phyloP scores from a whole-genome alignment of 1,139 yeast genomes.

The Wickerhamiella infanticola region DNA sequence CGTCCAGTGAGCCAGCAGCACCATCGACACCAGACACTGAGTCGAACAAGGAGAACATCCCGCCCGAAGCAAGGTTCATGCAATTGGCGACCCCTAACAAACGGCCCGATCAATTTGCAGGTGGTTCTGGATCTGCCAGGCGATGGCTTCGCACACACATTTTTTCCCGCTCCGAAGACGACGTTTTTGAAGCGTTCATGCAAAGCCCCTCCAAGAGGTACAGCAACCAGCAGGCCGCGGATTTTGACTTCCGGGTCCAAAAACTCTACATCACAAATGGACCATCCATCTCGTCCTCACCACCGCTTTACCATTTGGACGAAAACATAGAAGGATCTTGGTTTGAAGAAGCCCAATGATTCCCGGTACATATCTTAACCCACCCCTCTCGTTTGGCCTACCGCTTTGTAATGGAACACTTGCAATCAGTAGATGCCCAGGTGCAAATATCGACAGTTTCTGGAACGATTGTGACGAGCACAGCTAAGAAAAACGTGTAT shows the following conservation, averaged over 20 bases:
- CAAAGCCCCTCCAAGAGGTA: slow-evolving; percentile 18
- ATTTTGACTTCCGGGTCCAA: slow-evolving; percentile 5
- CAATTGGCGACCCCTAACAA: slow-evolving; percentile 15
- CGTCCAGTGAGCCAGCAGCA: neutral
- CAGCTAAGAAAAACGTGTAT: neutral
- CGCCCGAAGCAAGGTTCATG: slow-evolving; percentile 10
- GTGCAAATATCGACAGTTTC: slow-evolving; percentile 5
- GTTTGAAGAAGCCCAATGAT: neutral
- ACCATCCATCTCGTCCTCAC: slow-evolving; percentile 12
- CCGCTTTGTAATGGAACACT: slow-evolving; percentile 8
- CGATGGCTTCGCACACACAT: slow-evolving; percentile 19
- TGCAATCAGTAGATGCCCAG: slow-evolving; percentile 6
- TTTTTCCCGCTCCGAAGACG: slow-evolving; percentile 17
- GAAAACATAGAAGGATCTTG: neutral
- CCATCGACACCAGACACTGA: slow-evolving; percentile 2
- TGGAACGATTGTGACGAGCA: slow-evolving; percentile 4
- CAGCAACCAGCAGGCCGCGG: slow-evolving; percentile 4
- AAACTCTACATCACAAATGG: slow-evolving; percentile 4
- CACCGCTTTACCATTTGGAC: slow-evolving; percentile 13
- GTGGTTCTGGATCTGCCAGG: slow-evolving; percentile 12
- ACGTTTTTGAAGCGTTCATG: slow-evolving; percentile 19
- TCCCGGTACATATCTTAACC: neutral
- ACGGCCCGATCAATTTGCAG: slow-evolving; percentile 8
- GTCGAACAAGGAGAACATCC: slow-evolving; percentile 16
- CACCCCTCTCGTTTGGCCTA: slow-evolving; percentile 1